A percentile compares a stretch with the other conserved stretches of the same genome.
Conservation (phyloP, 257 asterid genomes). For the Penstemon barbatus region DNA sequence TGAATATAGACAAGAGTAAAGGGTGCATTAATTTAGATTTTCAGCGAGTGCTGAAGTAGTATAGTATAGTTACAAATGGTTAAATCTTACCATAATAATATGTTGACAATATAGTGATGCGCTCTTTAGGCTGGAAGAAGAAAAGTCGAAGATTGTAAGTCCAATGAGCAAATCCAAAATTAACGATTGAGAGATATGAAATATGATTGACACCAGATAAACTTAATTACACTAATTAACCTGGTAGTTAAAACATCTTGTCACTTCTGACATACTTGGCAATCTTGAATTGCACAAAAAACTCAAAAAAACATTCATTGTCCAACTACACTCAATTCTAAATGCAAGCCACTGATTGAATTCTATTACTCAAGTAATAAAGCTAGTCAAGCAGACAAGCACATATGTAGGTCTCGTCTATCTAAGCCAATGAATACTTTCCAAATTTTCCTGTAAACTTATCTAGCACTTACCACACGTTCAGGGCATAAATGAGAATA, state of each 20-base stretch:
- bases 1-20: background rate
- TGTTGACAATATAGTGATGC: slow-evolving; percentile 80
- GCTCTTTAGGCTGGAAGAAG: slow-evolving; percentile 82
- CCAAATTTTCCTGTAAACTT: background rate
- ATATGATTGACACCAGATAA: background rate
- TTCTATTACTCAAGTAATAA: background rate
- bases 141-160: slow-evolving; percentile 22
- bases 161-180: slow-evolving; percentile 15
- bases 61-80: slow-evolving; percentile 3
- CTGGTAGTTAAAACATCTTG: slow-evolving; percentile 13
- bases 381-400: slow-evolving; percentile 5
- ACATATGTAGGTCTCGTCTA: slow-evolving; percentile 9
- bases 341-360: background rate
- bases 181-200: slow-evolving; percentile 9
- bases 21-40: no score
- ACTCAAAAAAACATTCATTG: background rate
- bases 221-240: background rate
- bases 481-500: background rate
- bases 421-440: slow-evolving; percentile 1
- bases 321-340: background rate
- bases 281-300: background rate
- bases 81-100: slow-evolving; percentile 81
- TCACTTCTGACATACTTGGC: slow-evolving; percentile 19
- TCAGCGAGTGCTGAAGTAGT: background rate
- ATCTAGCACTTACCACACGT: background rate